Evolutionary conservation across 768 basidiomycete species (phyloP).

Genomic region (Amanita inopinata): DNA sequence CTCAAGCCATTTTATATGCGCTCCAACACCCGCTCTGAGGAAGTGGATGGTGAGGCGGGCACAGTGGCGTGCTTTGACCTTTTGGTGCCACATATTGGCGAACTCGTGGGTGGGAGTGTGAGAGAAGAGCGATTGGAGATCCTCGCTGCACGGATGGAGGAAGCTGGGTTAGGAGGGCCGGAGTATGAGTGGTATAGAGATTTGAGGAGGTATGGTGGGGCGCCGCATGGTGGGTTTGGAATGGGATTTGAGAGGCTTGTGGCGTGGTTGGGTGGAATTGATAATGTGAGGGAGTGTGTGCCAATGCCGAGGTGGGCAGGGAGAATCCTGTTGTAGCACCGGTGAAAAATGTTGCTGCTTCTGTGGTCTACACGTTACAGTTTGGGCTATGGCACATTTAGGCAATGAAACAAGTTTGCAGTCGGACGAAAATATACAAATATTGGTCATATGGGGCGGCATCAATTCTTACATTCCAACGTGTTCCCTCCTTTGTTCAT

Average conservation of each 20-base stretch:
- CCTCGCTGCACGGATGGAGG: constrained; percentile 41
- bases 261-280: constrained; percentile 77
- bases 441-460: too few relatives aligned
- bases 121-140: constrained; percentile 63
- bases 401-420: too few relatives aligned
- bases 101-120: constrained; percentile 87
- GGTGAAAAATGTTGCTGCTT: too few relatives aligned
- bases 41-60: constrained; percentile 20
- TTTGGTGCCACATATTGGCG: constrained; percentile 79
- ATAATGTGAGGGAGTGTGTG: constrained; percentile 89
- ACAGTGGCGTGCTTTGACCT: constrained; percentile 96
- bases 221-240: constrained; percentile 93
- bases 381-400: too few relatives aligned
- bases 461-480: too few relatives aligned
- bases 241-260: constrained; percentile 91
- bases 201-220: constrained; percentile 72
- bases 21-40: constrained; percentile 25
- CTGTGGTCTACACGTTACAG: too few relatives aligned
- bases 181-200: constrained; percentile 73
- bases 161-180: constrained; percentile 27
- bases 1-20: constrained; percentile 99
- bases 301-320: constrained; percentile 88
- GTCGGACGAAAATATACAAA: too few relatives aligned
- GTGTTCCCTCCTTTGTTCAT: background rate
- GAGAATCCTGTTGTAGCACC: constrained; percentile 33